These are phyloP conservation scores for Aspergillus phoenicis DNA, from an alignment of 2,329 filamentous ascomycete genomes.

Conservation along the genomic window DNA sequence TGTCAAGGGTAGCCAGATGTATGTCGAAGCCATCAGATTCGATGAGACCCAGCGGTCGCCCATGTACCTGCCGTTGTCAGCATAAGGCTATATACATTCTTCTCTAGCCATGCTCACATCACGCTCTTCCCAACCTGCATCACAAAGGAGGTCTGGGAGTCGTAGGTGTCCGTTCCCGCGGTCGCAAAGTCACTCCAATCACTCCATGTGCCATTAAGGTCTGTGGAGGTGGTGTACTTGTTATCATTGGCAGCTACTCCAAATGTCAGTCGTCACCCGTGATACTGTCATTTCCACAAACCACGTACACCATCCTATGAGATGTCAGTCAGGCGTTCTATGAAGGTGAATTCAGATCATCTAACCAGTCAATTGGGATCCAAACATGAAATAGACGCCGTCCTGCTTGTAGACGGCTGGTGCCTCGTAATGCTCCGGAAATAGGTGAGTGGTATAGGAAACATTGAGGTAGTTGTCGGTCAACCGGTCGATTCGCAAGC, in stretches of 20 bases:
- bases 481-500: conserved; percentile 17
- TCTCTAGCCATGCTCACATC: conserved; percentile 32
- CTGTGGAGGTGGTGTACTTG: conserved; percentile 61
- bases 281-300: not conserved
- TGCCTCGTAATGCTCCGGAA: conserved; percentile 58
- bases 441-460: conserved; percentile 53
- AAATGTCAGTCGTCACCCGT: not conserved
- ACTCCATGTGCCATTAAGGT: conserved; percentile 61
- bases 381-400: conserved; percentile 67
- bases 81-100: not conserved
- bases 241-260: conserved; percentile 52
- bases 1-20: conserved; percentile 64
- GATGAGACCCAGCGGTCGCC: conserved; percentile 66
- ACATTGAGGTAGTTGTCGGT: conserved; percentile 61
- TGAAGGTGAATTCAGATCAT: fast-evolving
- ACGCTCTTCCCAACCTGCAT: conserved; percentile 43
- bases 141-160: conserved; percentile 63
- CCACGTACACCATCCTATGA: conserved; percentile 17
- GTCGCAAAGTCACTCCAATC: conserved; percentile 59
- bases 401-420: conserved; percentile 65
- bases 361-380: conserved; percentile 52
- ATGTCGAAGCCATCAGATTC: conserved; percentile 64
- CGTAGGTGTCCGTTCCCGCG: conserved; percentile 61
- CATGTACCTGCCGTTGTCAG: conserved; percentile 51
- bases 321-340: not conserved